Percentiles rank a stretch among this genome's conserved stretches.
phyloP scores from a whole-genome alignment of 1,284 basidiomycete genomes.

The Moesziomyces parantarcticus region DNA sequence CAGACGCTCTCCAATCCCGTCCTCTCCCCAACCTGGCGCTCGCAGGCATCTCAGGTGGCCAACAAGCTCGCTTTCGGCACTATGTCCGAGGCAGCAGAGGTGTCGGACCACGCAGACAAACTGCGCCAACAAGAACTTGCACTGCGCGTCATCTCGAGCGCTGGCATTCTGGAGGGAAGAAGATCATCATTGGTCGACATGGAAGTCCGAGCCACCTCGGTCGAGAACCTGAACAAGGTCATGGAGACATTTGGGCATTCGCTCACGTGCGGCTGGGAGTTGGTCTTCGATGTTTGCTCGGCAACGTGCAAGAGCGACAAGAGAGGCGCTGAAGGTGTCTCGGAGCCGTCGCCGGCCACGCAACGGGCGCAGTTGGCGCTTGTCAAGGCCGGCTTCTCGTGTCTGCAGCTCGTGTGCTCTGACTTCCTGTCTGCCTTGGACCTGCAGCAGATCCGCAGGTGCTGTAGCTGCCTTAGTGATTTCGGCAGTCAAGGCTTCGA shows the following conservation, averaged over 20 bases:
- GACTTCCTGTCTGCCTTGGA: conserved; percentile 87
- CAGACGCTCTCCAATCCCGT: conserved; percentile 76
- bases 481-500: conserved; percentile 88
- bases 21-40: conserved; percentile 81
- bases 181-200: conserved; percentile 66
- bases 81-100: conserved; percentile 71
- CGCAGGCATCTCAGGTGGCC: conserved; percentile 84
- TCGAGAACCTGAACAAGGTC: conserved; percentile 85
- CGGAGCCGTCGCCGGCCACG: conserved; percentile 19
- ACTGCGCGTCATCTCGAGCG: conserved; percentile 81
- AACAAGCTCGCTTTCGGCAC: conserved; percentile 72
- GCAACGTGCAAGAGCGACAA: conserved; percentile 43
- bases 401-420: conserved; percentile 87
- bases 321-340: conserved; percentile 52
- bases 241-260: conserved; percentile 91
- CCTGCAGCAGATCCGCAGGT: conserved; percentile 81
- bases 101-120: conserved; percentile 68
- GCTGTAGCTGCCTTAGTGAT: conserved; percentile 87
- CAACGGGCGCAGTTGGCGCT: conserved; percentile 65
- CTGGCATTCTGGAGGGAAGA: conserved; percentile 76
- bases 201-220: conserved; percentile 85
- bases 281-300: conserved; percentile 81
- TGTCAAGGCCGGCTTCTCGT: conserved; percentile 91
- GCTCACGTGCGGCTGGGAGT: conserved; percentile 89
- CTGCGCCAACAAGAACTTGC: conserved; percentile 81